Evolutionary conservation across 2,329 filamentous ascomycete genomes (phyloP).

Genomic region (Colletotrichum simmondsii): DNA sequence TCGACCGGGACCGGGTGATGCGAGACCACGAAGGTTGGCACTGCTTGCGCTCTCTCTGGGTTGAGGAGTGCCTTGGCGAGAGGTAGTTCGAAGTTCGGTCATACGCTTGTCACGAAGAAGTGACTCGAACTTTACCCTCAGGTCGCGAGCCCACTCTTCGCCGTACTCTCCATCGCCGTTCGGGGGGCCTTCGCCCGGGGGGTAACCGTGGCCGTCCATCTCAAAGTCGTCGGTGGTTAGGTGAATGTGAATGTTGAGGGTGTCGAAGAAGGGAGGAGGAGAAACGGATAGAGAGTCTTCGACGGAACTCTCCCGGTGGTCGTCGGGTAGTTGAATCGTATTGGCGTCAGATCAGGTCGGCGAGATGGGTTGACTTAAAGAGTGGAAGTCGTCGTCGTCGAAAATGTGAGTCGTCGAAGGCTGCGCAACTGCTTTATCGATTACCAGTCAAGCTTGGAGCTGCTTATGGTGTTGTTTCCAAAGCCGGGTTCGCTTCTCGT

Average conservation of each 20-base stretch:
- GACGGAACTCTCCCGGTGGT: constrained; percentile 19
- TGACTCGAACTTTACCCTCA: constrained; percentile 87
- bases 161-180: constrained; percentile 60
- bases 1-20: constrained; percentile 52
- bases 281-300: constrained; percentile 11
- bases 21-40: constrained; percentile 55
- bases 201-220: constrained; percentile 52
- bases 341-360: constrained; percentile 5
- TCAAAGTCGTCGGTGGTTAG: constrained; percentile 29
- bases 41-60: constrained; percentile 67
- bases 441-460: background rate
- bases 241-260: constrained; percentile 6
- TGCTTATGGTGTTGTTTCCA: background rate
- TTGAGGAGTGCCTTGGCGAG: constrained; percentile 65
- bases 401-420: constrained; percentile 1
- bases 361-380: constrained; percentile 2
- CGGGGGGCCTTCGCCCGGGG: constrained; percentile 42
- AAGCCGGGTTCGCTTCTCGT: background rate
- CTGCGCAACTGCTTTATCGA: constrained; percentile 8
- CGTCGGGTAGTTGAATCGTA: background rate
- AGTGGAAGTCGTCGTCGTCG: constrained; percentile 27
- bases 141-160: constrained; percentile 80
- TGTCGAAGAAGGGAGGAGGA: constrained; percentile 21
- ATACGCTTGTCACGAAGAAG: constrained; percentile 87
- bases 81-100: constrained; percentile 72